Evolutionary conservation across 306 rosid species (phyloP), one percentile per base, ranked within the genome.

Genomic region (Cicer bijugum): DNA sequence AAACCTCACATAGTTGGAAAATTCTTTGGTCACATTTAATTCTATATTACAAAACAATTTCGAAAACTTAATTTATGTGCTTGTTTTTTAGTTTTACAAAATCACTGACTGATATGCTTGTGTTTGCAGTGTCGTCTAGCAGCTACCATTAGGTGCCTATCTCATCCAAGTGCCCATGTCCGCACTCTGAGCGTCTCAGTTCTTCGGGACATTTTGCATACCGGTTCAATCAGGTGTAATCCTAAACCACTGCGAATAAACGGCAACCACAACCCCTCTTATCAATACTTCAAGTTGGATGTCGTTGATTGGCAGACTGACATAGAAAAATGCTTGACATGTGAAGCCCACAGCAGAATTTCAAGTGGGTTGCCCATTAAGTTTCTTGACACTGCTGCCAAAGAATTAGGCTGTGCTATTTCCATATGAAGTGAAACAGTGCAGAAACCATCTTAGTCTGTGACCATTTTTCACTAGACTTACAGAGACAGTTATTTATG

Each of bases 101-200:
- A 37, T 12, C 51, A 2, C 67, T 77, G 40, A 68, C 65, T 78
- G 62, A 80, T 60, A 63, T 35, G 56, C 55, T 55, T 66, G 76
- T 63, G 69, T 35, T 51, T 86, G 87, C 90, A 93, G 98, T 93
- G 94, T 73, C 98, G 98, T 70, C 80, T 93, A 45, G 79, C 97
- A 1, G 97, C 97, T 47, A 91, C 92, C 47, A 72, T 82, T 50
- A 88, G 88, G 74, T 93, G 97, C 84, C 94, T 93, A 60, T 84
- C 91, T 72, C 98, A 93, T 81, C 94, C 94, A 14, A 93, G 98
- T 53, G 98, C 98, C 0, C 98, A 86, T 14, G 94, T 91, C 12
- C 96, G 97, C 0, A 84, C 98, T 6, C 71, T 91, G 82, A 93
- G 98, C 78, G 83, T 70, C n/a, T 93, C 98, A 0, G 98, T 93